Evolutionary conservation across 257 asterid species (phyloP).

Genomic region (Lycium ferocissimum): DNA sequence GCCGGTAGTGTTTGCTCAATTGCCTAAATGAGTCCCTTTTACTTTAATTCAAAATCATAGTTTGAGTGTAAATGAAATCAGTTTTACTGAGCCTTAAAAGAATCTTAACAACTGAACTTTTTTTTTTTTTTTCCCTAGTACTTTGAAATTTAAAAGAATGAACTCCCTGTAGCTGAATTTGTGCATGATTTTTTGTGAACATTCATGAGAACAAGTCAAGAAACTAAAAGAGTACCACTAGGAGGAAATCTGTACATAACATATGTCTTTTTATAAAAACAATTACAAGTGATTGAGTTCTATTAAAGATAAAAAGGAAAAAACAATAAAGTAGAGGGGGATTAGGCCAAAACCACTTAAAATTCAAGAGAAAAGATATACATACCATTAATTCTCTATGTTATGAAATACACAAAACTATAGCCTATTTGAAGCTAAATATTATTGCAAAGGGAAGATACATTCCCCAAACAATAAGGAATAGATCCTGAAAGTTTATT

Average conservation of each 20-base stretch:
- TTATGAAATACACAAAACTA: no score
- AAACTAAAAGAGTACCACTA: no score
- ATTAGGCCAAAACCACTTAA: no score
- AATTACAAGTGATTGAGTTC: no score
- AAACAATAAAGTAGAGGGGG: no score
- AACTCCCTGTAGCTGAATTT: not conserved
- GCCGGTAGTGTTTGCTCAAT: not conserved
- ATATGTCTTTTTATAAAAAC: no score
- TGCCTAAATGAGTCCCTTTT: not conserved
- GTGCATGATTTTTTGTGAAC: not conserved
- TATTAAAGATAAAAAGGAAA: no score
- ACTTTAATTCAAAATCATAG: not conserved
- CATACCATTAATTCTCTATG: no score
- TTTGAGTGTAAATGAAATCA: not conserved
- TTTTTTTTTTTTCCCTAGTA: not conserved
- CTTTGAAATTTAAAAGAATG: not conserved
- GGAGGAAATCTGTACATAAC: no score
- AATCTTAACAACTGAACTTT: not conserved
- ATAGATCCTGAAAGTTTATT: constrained; percentile 21
- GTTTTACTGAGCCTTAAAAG: not conserved
- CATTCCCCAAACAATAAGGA: not conserved
- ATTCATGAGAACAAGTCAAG: not conserved
- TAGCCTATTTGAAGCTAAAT: no score
- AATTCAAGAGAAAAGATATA: no score
- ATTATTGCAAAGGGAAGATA: no score